Percentiles rank a stretch among this genome's conserved stretches.
Conservation (phyloP, 352 stramenopile genomes). For the Blastocystis hominis region DNA sequence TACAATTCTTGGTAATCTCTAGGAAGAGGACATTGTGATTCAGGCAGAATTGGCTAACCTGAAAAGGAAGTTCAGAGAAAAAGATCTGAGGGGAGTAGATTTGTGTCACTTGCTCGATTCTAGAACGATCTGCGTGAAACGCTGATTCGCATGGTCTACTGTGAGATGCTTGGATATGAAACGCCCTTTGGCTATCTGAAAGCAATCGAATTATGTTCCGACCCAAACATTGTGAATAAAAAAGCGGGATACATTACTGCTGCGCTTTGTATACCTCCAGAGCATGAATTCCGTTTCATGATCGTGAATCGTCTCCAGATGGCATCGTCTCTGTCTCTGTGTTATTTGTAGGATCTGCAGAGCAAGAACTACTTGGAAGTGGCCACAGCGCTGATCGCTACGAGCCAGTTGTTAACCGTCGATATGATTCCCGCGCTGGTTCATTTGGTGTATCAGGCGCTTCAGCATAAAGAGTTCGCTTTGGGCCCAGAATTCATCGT, state of each 20-base stretch:
- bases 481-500: not conserved
- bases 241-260: conserved; percentile 70
- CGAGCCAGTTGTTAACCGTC: conserved; percentile 85
- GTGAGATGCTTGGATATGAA: conserved; percentile 99
- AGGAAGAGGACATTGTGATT: conserved; percentile 57
- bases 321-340: not conserved
- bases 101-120: not conserved
- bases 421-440: conserved; percentile 95
- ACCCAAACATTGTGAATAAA: conserved; percentile 81
- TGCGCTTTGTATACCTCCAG: conserved; percentile 84
- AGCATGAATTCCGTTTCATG: conserved; percentile 99
- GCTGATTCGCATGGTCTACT: conserved; percentile 97
- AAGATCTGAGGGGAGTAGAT: conserved; percentile 38
- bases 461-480: conserved; percentile 83
- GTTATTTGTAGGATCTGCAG: conserved; percentile 54
- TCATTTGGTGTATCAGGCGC: conserved; percentile 83
- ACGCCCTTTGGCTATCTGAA: conserved; percentile 95
- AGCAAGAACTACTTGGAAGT: conserved; percentile 57
- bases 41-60: conserved; percentile 35
- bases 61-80: conserved; percentile 53
- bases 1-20: not conserved
- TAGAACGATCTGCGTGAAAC: conserved; percentile 56
- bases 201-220: conserved; percentile 85
- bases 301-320: conserved; percentile 98
- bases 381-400: conserved; percentile 79